Evolutionary conservation across 73 alveolate genomes (phyloP), one percentile per base, ranked within the genome.

Genomic region (Halteria grandinella): DNA sequence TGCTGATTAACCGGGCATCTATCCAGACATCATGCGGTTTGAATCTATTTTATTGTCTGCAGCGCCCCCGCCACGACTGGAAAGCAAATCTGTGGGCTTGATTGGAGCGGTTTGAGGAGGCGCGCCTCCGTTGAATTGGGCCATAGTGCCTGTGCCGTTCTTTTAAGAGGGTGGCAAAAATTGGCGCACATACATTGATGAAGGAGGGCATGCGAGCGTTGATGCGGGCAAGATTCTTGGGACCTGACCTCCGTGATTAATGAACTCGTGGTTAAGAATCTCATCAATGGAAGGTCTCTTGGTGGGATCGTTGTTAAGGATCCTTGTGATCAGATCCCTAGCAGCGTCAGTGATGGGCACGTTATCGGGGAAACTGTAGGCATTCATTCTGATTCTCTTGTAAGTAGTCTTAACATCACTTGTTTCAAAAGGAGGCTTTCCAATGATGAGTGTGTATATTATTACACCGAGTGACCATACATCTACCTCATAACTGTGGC

Each of bases 401-500:
- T 96, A 93, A 23, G 99, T 96, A 21, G 93, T 75, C 79, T 96
- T 91, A 18, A 95, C 93, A 71, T 93, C 97, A 33, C 91, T 78
- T 2, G 99, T 91, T 59, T 93, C 99, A 86, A 95, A 95, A 51
- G 99, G 98, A 0, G 95, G 97, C 54, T 97, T 95, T 10, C 99
- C 99, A 14, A 97, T 85, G 52, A 97, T 62, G 32, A 97, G 83
- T 39, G 98, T 95, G 72, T 95, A 97, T n/a, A 93, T 85, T 23
- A 97, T 93, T 32, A 97, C 98, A 7, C 99, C 99, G 1, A 97
- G 83, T 20, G 97, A 89, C 99, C 99, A 97, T 18, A 93, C 82
- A 82, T 97, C 99, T 24, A 97, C 99, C 78, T 97, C 99, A 85
- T 90, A 97, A 17, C 98, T 92, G 75, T 97, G 99, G 2, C 99